phyloP scores from a whole-genome alignment of 331 rosid species.

The Arachis monticola region DNA sequence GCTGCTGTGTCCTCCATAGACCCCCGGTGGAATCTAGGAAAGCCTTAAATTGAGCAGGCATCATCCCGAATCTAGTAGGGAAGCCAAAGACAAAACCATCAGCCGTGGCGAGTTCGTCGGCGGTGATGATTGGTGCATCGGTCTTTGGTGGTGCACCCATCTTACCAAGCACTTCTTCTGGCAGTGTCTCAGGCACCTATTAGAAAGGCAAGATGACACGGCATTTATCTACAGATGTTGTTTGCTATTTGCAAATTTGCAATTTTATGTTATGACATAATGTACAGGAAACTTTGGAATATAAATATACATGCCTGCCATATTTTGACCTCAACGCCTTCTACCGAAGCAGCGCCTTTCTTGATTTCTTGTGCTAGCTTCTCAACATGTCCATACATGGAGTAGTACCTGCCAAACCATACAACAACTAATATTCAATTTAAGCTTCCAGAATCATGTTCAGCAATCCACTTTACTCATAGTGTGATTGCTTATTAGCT shows the following conservation, averaged over 20 bases:
- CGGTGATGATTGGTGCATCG: conserved; percentile 74
- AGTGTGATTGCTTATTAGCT: too few relatives aligned
- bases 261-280: conserved; percentile 19
- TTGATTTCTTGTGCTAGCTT: conserved; percentile 87
- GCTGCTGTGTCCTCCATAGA: conserved; percentile 88
- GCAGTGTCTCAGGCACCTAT: conserved; percentile 93
- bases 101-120: conserved; percentile 82
- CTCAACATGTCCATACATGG: conserved; percentile 97
- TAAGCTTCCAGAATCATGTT: conserved; percentile 13
- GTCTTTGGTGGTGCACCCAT: conserved; percentile 97
- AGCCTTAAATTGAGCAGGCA: conserved; percentile 98
- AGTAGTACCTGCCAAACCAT: conserved; percentile 71
- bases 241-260: neutral
- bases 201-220: conserved; percentile 4
- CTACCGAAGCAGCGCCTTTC: conserved; percentile 91
- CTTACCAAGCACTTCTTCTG: conserved; percentile 80
- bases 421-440: neutral
- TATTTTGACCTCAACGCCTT: conserved; percentile 87
- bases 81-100: conserved; percentile 92
- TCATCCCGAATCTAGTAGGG: conserved; percentile 99
- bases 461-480: conserved; percentile 7
- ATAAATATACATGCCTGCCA: conserved; percentile 74
- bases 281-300: conserved; percentile 29
- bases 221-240: too few relatives aligned
- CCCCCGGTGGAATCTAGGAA: conserved; percentile 94